Percentiles rank a stretch among this genome's conserved stretches.
These are phyloP conservation scores for Sporothrix curviconia DNA, from an alignment of 2,329 filamentous ascomycete species.

Conservation along the genomic window DNA sequence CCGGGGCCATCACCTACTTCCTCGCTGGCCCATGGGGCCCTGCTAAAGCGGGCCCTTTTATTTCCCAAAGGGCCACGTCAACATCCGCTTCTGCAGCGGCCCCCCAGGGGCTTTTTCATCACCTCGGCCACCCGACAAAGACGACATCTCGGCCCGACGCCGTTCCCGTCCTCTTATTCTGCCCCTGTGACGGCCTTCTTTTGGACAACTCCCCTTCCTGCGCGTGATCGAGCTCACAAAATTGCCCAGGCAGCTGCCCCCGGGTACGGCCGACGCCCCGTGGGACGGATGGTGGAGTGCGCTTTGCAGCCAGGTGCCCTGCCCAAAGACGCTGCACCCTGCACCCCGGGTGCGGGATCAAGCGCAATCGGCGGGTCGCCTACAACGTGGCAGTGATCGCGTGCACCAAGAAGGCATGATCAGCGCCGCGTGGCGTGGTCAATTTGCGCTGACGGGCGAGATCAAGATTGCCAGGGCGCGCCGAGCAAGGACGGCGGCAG, in stretches of 20 bases:
- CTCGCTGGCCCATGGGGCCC: constrained; percentile 79
- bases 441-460: constrained; percentile 80
- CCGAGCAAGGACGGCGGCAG: constrained; percentile 51
- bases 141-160: constrained; percentile 85
- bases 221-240: constrained; percentile 79
- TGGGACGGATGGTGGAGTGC: constrained; percentile 93
- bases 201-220: constrained; percentile 72
- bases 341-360: constrained; percentile 71
- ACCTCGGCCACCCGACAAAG: constrained; percentile 38
- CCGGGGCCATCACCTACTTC: constrained; percentile 88
- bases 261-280: constrained; percentile 66
- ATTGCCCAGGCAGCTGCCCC: constrained; percentile 72
- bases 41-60: constrained; percentile 90
- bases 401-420: constrained; percentile 95
- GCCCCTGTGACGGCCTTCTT: constrained; percentile 81
- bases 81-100: constrained; percentile 85
- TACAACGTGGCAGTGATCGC: constrained; percentile 89
- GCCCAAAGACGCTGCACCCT: constrained; percentile 93
- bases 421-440: constrained; percentile 78
- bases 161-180: constrained; percentile 87
- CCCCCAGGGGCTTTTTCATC: constrained; percentile 85
- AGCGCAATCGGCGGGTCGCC: constrained; percentile 86
- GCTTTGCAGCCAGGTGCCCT: constrained; percentile 86
- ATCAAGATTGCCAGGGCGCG: constrained; percentile 69
- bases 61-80: constrained; percentile 84